Evolutionary conservation across 2,329 filamentous ascomycete species (phyloP).

Genomic region (Pseudocercospora musae): DNA sequence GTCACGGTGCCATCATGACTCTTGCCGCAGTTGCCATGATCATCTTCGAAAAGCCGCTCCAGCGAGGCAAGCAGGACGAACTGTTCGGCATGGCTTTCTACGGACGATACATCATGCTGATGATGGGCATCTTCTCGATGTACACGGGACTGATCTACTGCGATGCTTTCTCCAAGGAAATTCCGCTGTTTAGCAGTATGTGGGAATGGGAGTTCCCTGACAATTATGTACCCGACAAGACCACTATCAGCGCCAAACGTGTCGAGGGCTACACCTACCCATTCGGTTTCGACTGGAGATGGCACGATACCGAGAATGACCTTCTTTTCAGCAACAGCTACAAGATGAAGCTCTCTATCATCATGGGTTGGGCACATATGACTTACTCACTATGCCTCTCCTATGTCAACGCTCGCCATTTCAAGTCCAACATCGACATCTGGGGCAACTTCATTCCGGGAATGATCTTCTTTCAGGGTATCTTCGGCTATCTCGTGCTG

Average conservation of each 20-base stretch:
- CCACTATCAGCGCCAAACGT: conserved; percentile 61
- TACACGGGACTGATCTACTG: conserved; percentile 98
- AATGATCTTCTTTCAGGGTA: conserved; percentile 99
- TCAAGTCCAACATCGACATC: conserved; percentile 91
- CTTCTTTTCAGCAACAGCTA: conserved; percentile 96
- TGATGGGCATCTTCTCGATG: conserved; percentile 97
- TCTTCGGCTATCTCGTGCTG: conserved; percentile 93
- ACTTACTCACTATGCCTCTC: conserved; percentile 94
- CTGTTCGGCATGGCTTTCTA: conserved; percentile 98
- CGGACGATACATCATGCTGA: conserved; percentile 94
- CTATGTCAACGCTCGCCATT: conserved; percentile 89
- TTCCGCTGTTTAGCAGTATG: conserved; percentile 83
- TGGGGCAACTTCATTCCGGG: conserved; percentile 97
- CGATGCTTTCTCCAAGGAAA: conserved; percentile 90
- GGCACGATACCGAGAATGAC: conserved; percentile 94
- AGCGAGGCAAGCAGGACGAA: conserved; percentile 87
- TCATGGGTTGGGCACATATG: conserved; percentile 97
- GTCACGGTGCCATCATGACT: conserved; percentile 88
- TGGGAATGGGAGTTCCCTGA: conserved; percentile 78
- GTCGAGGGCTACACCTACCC: conserved; percentile 81
- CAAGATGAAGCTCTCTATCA: conserved; percentile 99
- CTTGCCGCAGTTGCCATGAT: conserved; percentile 85
- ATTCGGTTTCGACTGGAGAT: conserved; percentile 92
- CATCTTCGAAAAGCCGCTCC: conserved; percentile 84
- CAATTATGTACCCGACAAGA: conserved; percentile 42